Percentiles rank a stretch among this genome's conserved stretches.
These are phyloP conservation scores for Sequoiadendron giganteum DNA, from an alignment of 75 land plant genomes.

Conservation along the genomic window DNA sequence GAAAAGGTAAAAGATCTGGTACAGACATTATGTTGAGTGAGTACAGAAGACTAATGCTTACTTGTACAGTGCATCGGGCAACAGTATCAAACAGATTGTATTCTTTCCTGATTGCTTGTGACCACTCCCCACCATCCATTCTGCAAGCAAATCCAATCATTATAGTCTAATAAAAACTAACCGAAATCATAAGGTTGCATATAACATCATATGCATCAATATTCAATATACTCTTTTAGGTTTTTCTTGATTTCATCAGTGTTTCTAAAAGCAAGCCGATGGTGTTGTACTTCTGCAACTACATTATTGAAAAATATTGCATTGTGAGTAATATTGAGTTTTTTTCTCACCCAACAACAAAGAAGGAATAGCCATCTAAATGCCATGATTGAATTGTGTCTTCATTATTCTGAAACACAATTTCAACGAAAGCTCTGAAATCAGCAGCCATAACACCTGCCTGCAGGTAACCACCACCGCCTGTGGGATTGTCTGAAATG, in stretches of 20 bases:
- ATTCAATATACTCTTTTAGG: not conserved
- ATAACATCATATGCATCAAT: not conserved
- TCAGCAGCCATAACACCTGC: slow-evolving; percentile 65
- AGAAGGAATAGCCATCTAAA: slow-evolving; percentile 80
- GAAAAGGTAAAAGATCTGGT: not conserved
- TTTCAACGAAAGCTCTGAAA: slow-evolving; percentile 65
- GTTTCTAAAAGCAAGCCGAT: not conserved
- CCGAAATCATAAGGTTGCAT: too few species aligned
- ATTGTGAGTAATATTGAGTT: not conserved
- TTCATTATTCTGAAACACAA: slow-evolving; percentile 82
- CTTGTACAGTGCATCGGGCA: slow-evolving; percentile 80
- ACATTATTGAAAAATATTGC: not conserved
- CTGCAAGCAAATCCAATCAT: slow-evolving; percentile 19
- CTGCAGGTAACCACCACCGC: slow-evolving; percentile 44
- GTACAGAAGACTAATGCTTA: slow-evolving; percentile 5
- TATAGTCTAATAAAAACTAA: not conserved
- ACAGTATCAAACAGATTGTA: slow-evolving; percentile 84
- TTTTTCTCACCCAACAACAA: slow-evolving; percentile 77
- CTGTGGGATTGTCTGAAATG: slow-evolving; percentile 59
- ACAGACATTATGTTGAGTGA: not conserved
- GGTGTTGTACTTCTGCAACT: not conserved
- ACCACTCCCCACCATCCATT: slow-evolving; percentile 93
- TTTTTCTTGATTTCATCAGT: too few species aligned
- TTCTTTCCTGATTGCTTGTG: slow-evolving; percentile 38
- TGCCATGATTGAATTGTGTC: slow-evolving; percentile 81